Evolutionary conservation across 148 eudicot species (phyloP).

Genomic region (Fagopyrum esculentum): DNA sequence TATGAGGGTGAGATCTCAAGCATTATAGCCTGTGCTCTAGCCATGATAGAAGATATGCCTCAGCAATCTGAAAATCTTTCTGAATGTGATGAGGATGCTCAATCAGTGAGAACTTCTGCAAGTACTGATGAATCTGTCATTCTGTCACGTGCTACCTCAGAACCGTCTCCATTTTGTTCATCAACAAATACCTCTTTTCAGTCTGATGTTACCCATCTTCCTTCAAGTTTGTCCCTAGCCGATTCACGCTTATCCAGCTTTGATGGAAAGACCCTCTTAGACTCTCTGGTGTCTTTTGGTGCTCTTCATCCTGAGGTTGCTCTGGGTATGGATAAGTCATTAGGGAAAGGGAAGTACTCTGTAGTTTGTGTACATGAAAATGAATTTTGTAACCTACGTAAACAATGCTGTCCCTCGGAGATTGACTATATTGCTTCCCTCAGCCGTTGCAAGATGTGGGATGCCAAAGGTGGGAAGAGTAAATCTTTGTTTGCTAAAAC

Average conservation of each 20-base stretch:
- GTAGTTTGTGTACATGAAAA: constrained; percentile 61
- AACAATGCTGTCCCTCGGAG: constrained; percentile 74
- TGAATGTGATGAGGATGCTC: constrained; percentile 22
- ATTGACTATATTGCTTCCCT: constrained; percentile 82
- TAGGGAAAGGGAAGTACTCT: constrained; percentile 59
- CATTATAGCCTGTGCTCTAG: constrained; percentile 77
- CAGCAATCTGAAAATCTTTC: constrained; percentile 21
- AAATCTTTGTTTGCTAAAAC: constrained; percentile 88
- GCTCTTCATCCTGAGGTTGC: constrained; percentile 54
- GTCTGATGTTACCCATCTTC: constrained; percentile 42
- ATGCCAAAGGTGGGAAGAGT: constrained; percentile 98
- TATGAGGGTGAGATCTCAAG: constrained; percentile 87
- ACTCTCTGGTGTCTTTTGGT: constrained; percentile 46
- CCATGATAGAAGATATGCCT: constrained; percentile 35
- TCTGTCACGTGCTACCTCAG: constrained; percentile 45
- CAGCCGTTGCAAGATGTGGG: constrained; percentile 87
- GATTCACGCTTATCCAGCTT: constrained; percentile 51
- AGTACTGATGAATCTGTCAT: constrained; percentile 8
- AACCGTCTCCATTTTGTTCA: constrained; percentile 45
- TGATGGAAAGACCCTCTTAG: constrained; percentile 49
- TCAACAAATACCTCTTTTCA: constrained; percentile 35
- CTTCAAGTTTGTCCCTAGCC: constrained; percentile 33
- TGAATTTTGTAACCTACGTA: constrained; percentile 55
- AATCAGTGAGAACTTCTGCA: not conserved
- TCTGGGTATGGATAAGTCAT: constrained; percentile 52